These are phyloP conservation scores for Geranomyces variabilis DNA, from an alignment of 192 early-diverging fungal genomes.

Conservation along the genomic window DNA sequence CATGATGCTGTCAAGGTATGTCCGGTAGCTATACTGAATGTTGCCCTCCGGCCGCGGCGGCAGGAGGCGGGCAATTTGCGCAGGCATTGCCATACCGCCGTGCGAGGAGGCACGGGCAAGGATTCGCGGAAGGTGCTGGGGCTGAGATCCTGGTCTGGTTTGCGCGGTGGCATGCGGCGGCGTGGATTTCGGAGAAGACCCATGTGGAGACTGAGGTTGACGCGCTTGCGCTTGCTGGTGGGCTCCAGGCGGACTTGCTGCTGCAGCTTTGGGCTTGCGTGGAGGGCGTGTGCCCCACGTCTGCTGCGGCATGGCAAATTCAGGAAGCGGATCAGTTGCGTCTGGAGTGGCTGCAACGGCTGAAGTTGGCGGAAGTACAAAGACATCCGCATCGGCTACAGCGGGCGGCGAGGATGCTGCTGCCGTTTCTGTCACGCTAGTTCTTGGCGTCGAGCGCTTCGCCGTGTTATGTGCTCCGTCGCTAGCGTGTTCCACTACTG, in stretches of 20 bases:
- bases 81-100: background rate
- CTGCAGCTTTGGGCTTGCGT: background rate
- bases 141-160: background rate
- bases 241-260: background rate
- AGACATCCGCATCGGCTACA: too few species aligned
- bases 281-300: slow-evolving; percentile 2
- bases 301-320: slow-evolving; percentile 9
- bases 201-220: background rate
- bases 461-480: too few species aligned
- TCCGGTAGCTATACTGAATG: slow-evolving; percentile 16
- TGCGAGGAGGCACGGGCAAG: background rate
- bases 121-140: background rate
- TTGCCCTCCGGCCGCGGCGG: background rate
- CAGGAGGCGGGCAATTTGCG: background rate
- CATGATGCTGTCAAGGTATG: slow-evolving; percentile 27
- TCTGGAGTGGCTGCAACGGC: background rate
- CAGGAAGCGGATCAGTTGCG: background rate
- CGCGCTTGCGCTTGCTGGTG: background rate
- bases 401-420: too few species aligned
- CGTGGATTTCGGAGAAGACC: background rate
- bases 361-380: background rate
- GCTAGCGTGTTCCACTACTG: too few species aligned
- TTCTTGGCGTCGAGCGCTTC: too few species aligned
- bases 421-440: too few species aligned
- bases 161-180: background rate